A percentile compares a stretch with the other conserved stretches of the same genome.
Conservation (phyloP, 352 stramenopile genomes). For the Vaucheria bursata region DNA sequence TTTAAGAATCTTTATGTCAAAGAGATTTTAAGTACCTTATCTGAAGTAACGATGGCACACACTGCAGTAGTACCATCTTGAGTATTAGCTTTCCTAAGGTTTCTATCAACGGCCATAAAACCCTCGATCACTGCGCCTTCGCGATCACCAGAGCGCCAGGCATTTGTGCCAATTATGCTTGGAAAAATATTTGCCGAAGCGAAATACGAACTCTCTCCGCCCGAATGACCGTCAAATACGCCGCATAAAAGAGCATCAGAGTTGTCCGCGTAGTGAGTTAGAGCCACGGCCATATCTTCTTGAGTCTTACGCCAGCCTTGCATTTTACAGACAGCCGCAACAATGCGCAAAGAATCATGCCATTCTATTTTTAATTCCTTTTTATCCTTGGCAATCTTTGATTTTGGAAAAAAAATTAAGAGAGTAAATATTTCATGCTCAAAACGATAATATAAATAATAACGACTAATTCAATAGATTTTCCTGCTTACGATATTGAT, state of each 20-base stretch:
- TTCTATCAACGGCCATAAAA: constrained; percentile 21
- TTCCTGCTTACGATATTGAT: too few relatives aligned
- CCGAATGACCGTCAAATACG: constrained; percentile 41
- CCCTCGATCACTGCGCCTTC: constrained; percentile 7
- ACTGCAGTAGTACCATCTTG: constrained; percentile 30
- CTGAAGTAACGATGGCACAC: background rate
- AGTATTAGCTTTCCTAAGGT: constrained; percentile 11
- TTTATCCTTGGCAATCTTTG: background rate
- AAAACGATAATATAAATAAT: too few relatives aligned
- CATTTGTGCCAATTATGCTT: background rate
- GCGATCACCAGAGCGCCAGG: background rate
- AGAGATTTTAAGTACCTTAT: too few relatives aligned
- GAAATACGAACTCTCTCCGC: constrained; percentile 12
- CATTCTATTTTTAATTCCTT: background rate
- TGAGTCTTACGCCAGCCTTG: constrained; percentile 1
- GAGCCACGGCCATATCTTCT: background rate
- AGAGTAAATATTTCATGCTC: too few relatives aligned
- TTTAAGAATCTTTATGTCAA: too few relatives aligned
- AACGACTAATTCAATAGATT: too few relatives aligned
- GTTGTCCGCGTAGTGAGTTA: background rate
- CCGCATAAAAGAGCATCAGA: constrained; percentile 23
- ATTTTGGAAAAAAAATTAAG: too few relatives aligned
- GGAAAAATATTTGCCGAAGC: constrained; percentile 10
- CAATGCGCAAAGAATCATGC: background rate
- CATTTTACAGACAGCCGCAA: background rate